Evolutionary conservation across 352 stramenopile species (phyloP), one percentile per base, ranked within the genome.

Genomic region (Phytopythium vexans): DNA sequence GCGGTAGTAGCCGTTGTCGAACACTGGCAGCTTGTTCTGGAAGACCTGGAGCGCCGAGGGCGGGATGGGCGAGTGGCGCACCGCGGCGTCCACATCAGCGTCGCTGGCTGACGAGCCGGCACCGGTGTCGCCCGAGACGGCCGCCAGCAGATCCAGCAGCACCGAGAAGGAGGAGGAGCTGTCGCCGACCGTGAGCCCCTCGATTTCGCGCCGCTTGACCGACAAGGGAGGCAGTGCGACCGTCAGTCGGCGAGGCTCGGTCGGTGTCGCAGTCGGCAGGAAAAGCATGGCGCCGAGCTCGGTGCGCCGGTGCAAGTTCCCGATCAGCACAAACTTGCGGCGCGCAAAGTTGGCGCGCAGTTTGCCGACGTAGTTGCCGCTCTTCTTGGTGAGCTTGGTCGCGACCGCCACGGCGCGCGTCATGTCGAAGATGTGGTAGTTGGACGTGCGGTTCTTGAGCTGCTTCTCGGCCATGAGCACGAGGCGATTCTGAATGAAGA

Each of bases 361-460:
- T 52, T 96, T 97, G 37, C 88, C 88, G 14, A 96, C 69, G 68
- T 96, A 97, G 47, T 96, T 93, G 41, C 86, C 88, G 38, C 80
- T 88, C 58, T 97, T 97, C 64, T 96, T 96, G 5, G 68, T 82
- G 1, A 95, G 56, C 33, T 82, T 82, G 32, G 59, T 63, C 1
- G 66, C 54, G 3, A 76, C 38, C 12, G 71, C 64, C 8, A 65
- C 63, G 2, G 70, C 78, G 27, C 84, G 69, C 15, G 83, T 82
- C 72, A 93, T 91, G 64, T 96, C 88, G 55, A 92, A 96, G 44
- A 96, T 59, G 56, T 89, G 70, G 58, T 92, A 95, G 64, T 94
- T 92, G 12, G 83, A 82, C 16, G 83, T 93, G 27, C 83, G 82
- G 47, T 77, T 86, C 60, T 85, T 82, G 52, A 82, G 60, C 54